Base-by-base conservation (phyloP, 2,329 filamentous ascomycete genomes). In the Leptodontidium sp. region DNA sequence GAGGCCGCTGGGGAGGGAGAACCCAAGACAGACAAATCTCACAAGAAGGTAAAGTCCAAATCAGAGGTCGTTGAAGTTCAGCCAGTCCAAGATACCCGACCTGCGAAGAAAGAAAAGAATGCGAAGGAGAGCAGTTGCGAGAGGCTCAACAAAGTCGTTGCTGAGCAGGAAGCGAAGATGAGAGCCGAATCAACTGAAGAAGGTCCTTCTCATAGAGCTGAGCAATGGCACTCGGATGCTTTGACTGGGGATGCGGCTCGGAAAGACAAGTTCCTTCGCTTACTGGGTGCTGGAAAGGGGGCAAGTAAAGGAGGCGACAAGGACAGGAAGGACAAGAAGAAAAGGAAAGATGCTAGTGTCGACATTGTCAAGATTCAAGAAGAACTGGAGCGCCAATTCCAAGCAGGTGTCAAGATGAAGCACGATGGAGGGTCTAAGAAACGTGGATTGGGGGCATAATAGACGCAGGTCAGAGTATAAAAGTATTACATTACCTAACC, bases 381-480 rank as follows among this genome's bases (percentile, higher is more conserved):
- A 47, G 79, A 80, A 55, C 71, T 81, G 40, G 79, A 80, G 70
- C 74, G 72, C 59, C 80, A 81, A 63, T 81, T 78, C 65, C 75
- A 79, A 58, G 73, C 73, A n/a, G 78, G 79, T 11, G 76, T 80
- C 61, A 76, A 75, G 47, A 76, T 80, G 76, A 81, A 80, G 74
- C 74, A 79, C 70, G 79, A 79, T 70, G 73, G 74, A 9, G 75
- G 76, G 1, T 72, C 72, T n/a, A 80, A 79, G 71, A 77, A 76
- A 65, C 76, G 74, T 52, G 79, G 79, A 1, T 70, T 81, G 29
- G 79, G 79, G 57, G 78, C 79, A n/a, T 79, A 69, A 71, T 32
- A 26, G 53, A 29, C n/a, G 8, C 21, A 21, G 35, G n/a, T 29
- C n/a, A 4, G 38, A 55, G 24, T 35, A 63, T 9, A 14, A 57